A percentile compares a stretch with the other conserved stretches of the same genome.
These are phyloP conservation scores for Tricholoma sp. DNA, from an alignment of 768 basidiomycete species.

Conservation along the genomic window DNA sequence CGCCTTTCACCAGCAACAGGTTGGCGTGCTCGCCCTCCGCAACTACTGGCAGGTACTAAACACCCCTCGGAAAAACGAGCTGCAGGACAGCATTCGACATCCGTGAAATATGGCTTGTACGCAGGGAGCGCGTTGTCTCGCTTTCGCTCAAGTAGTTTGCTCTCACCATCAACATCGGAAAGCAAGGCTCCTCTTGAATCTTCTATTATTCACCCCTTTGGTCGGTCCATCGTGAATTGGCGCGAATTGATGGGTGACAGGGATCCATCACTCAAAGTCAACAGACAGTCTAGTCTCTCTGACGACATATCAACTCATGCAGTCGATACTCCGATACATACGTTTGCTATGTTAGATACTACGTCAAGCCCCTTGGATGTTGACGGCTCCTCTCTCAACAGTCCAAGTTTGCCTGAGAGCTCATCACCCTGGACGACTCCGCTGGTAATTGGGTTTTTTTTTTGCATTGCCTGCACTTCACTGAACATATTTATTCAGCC, in stretches of 20 bases:
- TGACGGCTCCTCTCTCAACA: neutral
- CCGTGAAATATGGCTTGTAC: conserved; percentile 4
- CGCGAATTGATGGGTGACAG: conserved; percentile 4
- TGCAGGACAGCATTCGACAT: conserved; percentile 4
- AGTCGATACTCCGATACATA: conserved; percentile 3
- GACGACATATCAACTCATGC: conserved; percentile 9
- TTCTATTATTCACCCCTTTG: neutral
- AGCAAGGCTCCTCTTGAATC: conserved; percentile 1
- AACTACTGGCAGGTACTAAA: neutral
- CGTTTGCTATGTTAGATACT: neutral
- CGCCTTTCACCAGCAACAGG: neutral
- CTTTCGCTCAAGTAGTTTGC: neutral
- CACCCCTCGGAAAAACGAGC: conserved; percentile 3
- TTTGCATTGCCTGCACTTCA: neutral
- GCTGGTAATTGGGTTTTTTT: neutral
- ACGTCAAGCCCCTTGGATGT: neutral
- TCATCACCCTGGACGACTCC: conserved; percentile 6
- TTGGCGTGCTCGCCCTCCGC: neutral
- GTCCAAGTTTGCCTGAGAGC: neutral
- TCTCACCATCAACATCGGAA: neutral
- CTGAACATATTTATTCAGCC: neutral
- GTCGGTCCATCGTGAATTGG: conserved; percentile 3
- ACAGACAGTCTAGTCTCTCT: conserved; percentile 4
- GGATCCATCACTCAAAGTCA: neutral
- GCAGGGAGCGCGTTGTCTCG: neutral